Conservation (phyloP, 2,329 filamentous ascomycete species). For the Simplicillium aogashimaense region DNA sequence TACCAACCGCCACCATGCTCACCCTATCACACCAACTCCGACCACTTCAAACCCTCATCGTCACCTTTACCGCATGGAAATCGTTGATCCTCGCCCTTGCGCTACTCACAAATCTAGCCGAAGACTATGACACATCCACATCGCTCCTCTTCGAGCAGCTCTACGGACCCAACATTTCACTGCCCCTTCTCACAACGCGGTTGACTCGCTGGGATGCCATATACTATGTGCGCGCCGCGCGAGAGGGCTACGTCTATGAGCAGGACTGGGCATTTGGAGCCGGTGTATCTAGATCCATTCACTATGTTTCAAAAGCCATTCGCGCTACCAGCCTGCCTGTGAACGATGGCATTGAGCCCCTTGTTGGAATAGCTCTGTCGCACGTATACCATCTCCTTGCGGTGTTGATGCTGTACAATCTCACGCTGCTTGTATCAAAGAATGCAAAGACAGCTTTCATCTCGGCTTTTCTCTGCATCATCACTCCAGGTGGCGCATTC, state of each 20-base stretch:
- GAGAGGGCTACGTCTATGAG: conserved; percentile 60
- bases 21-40: conserved; percentile 2
- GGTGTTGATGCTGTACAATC: conserved; percentile 58
- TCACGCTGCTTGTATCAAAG: conserved; percentile 48
- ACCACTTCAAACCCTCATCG: conserved; percentile 15
- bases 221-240: conserved; percentile 58
- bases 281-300: conserved; percentile 33
- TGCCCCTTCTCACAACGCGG: conserved; percentile 34
- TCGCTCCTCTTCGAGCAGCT: conserved; percentile 31
- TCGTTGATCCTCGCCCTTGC: conserved; percentile 52
- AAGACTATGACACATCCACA: conserved; percentile 72
- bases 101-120: conserved; percentile 33
- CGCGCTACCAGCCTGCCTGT: conserved; percentile 12
- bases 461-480: conserved; percentile 63
- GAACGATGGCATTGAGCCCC: conserved; percentile 20
- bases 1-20: too few relatives aligned
- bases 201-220: conserved; percentile 74
- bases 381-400: conserved; percentile 70
- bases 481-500: conserved; percentile 85
- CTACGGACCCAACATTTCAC: conserved; percentile 27
- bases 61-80: conserved; percentile 57
- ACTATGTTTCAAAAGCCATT: conserved; percentile 20
- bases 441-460: conserved; percentile 51
- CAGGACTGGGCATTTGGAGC: conserved; percentile 77
- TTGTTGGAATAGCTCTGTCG: conserved; percentile 57